Base-by-base conservation (phyloP, 768 basidiomycete genomes). In the Chiua virens region DNA sequence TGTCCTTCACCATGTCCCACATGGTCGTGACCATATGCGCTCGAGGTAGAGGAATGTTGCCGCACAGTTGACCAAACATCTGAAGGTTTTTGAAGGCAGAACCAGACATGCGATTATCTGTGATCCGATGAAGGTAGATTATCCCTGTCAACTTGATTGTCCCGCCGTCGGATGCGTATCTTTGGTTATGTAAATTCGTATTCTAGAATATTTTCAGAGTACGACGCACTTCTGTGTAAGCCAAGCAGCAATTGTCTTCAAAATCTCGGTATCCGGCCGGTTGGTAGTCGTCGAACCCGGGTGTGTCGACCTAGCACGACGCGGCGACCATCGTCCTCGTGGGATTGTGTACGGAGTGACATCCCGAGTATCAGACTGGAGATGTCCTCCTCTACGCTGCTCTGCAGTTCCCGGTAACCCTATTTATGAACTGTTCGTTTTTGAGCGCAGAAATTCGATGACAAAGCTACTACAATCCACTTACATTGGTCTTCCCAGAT, bases 1-100 rank as follows among this genome's bases (percentile, higher is more conserved):
- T 21, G 27, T 66, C 64, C n/a, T 47, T 63, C n/a, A 58, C 63
- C 2, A 17, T 30, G 38, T 62, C 61, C 74, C 73, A 75, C 67
- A 70, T 73, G 1, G 68, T 74, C 1, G 73, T 75, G 13, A 67
- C 58, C 17, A 76, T 49, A n/a, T 66, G 56, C 8, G 71, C 59
- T 21, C 70, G 71, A 28, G 17, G 55, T 25, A 69, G 49, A 7
- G 64, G 56, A 3, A 52, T 21, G 6, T 59, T 21, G 5, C 73
- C 74, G 39, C 75, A 75, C 17, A 75, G 50, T 21, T 61, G 56
- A 21, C 58, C 53, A 50, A 75, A 72, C 54, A 73, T 51, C 10
- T 57, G 50, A 42, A 73, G 64, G 47, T 71, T 71, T 41, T 58
- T 62, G n/a, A 42, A 36, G 13, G 54, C 49, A 17, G 68, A 63